A percentile compares a stretch with the other conserved stretches of the same genome.
Conservation (phyloP, 2,329 filamentous ascomycete species). For the Botrytis hyacinthi region DNA sequence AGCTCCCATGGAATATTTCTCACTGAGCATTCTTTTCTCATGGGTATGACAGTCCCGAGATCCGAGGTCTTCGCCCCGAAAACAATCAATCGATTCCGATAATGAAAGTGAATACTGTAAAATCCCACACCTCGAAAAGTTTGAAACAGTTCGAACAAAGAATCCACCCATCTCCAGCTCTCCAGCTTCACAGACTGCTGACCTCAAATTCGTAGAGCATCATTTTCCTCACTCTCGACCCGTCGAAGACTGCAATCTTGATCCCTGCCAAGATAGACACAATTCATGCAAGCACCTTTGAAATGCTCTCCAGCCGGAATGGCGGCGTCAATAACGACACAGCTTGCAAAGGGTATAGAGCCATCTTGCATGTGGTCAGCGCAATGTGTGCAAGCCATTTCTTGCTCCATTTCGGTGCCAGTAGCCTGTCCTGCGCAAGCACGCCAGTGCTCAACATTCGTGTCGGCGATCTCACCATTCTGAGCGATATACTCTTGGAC, state of each 20-base stretch:
- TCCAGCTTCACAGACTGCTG: neutral
- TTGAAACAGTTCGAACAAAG: neutral
- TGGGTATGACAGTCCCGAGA: neutral
- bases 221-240: neutral
- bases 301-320: neutral
- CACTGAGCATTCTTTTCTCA: neutral
- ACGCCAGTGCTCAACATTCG: constrained; percentile 11
- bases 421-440: constrained; percentile 11
- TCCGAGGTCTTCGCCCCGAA: neutral
- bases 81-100: neutral
- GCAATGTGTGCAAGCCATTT: neutral
- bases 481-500: neutral
- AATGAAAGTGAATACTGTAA: constrained; percentile 4
- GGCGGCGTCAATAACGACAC: neutral
- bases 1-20: neutral
- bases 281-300: constrained; percentile 8
- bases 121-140: neutral
- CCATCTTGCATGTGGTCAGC: neutral
- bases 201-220: neutral
- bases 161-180: neutral
- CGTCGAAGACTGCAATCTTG: constrained; percentile 9
- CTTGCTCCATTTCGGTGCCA: neutral
- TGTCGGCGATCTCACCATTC: neutral
- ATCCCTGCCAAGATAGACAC: constrained; percentile 3
- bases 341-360: neutral